These are phyloP conservation scores for Penicillium samsonianum DNA, from an alignment of 495 filamentous ascomycete species.

Conservation along the genomic window DNA sequence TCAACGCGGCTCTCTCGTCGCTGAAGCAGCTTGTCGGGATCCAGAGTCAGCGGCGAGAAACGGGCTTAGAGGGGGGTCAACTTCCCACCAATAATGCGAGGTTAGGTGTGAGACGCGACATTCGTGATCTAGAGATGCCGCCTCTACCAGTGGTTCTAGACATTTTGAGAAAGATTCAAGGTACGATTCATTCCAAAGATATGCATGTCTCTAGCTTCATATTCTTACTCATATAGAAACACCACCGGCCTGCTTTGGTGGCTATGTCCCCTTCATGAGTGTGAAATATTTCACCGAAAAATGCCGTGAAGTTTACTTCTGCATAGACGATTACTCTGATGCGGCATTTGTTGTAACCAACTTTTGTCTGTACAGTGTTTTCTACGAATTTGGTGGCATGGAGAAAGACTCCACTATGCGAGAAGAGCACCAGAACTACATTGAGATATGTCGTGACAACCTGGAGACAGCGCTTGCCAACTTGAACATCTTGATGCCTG, in stretches of 20 bases:
- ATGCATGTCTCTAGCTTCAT: background rate
- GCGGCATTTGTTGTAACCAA: conserved; percentile 58
- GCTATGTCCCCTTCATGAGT: conserved; percentile 43
- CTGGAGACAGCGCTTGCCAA: conserved; percentile 59
- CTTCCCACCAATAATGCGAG: conserved; percentile 45
- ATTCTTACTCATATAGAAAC: conserved; percentile 23
- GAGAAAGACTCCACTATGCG: conserved; percentile 28
- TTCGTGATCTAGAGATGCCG: conserved; percentile 57
- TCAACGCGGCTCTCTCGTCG: conserved; percentile 56
- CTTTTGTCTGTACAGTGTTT: conserved; percentile 56
- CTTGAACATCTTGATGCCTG: conserved; percentile 59
- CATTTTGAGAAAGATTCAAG: conserved; percentile 52
- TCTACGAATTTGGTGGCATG: conserved; percentile 49
- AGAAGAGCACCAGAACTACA: conserved; percentile 44
- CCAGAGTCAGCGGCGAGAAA: conserved; percentile 41
- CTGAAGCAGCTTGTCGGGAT: conserved; percentile 59
- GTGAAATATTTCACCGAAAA: conserved; percentile 58
- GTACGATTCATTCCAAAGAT: conserved; percentile 22
- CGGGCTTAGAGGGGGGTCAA: conserved; percentile 41
- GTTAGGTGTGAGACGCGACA: conserved; percentile 35
- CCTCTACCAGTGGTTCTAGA: conserved; percentile 52
- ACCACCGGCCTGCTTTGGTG: conserved; percentile 27
- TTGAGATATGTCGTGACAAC: conserved; percentile 53
- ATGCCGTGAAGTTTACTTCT: conserved; percentile 61
- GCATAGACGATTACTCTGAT: conserved; percentile 56